Base-by-base conservation (phyloP, 2,329 filamentous ascomycete genomes). In the Fusarium abutilonis region DNA sequence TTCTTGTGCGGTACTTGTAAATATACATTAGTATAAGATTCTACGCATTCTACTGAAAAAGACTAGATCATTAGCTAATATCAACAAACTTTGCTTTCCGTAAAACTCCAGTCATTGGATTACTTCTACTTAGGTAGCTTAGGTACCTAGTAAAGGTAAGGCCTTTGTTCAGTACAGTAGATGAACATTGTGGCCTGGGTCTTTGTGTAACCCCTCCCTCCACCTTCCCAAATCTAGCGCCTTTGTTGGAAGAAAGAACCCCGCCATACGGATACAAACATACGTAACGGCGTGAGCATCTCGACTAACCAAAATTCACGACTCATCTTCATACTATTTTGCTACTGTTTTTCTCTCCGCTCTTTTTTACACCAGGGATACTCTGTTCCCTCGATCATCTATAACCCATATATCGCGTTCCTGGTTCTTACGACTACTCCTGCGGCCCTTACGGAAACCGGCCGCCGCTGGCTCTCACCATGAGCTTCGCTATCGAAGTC, bases 401-500 rank as follows among this genome's bases (percentile, higher is more conserved):
- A 26, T 46, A 46, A 3, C 28, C 14, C 47, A 36, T 29, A 44
- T 29, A 38, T 56, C 42, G 15, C 44, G 47, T 34, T 19, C 35
- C 47, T 56, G 44, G 34, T 36, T 29, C 45, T 40, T 60, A 45
- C 52, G 21, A 57, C 52, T 36, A 41, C 34, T 46, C 44, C 41
- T 58, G 58, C 45, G 44, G 66, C 48, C 59, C 58, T 52, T 21
- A 54, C 52, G 55, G 67, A 66, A 59, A 59, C 50, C 59, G 54
- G 63, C 59, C 43, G 32, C 51, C 23, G 45, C 55, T 54, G 56
- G 68, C 60, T 57, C 57, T 60, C 56, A 73, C 58, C 71, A 92
- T 92, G 89, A 86, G 82, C 73, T 89, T 89, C 75, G 77, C 84
- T 58, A 87, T 96, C 72, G 92, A 96, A 79, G 87, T 92, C 57